Evolutionary conservation across 1,284 basidiomycete genomes (phyloP), one percentile per base, ranked within the genome.

Genomic region (Sphagnurus paluster): DNA sequence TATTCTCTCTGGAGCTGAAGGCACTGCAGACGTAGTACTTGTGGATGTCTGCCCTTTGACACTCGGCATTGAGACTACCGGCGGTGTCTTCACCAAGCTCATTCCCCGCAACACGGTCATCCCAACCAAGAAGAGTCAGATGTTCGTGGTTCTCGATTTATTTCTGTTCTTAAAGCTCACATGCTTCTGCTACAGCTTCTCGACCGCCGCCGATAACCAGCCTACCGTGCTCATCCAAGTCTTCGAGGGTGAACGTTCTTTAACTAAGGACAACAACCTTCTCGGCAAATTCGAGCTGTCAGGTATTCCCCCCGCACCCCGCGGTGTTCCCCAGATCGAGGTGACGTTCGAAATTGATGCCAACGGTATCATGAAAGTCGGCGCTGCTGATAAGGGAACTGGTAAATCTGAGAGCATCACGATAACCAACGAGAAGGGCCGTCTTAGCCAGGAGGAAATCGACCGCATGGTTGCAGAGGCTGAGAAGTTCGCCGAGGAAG

Each of bases 251-350:
- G 93, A 97, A 74, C 91, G 93, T 67, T 85, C 92, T 37, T 74
- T 96, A 67, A 97, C 94, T 62, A 95, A 95, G 82, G 93, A 98
- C 77, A 98, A 98, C 85, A 95, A 97, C 78, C 80, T 89, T 45
- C 87, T 99, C 55, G 95, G 95, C 73, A 94, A 95, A 70, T 98
- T 98, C 64, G 95, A 98, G 72, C 84, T 98, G 38, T 87, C 83
- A 49, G 70, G 90, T 53, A 97, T 98, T 55, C 95, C 95, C 16
- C 93, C 94, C 30, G 90, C 95, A 1, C 94, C 95, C 53, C 92
- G 93, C 54, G 95, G 95, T 65, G 90, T 95, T 41, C 93, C 93
- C 59, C 93, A 96, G 59, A 93, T 96, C 49, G 93, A 96, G 70
- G 93, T 97, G 48, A 86, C 87, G 17, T 96, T 96, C 66, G 93